Evolutionary conservation across 306 rosid species (phyloP), one percentile per base, ranked within the genome.

Genomic region (Vigna trinervia): DNA sequence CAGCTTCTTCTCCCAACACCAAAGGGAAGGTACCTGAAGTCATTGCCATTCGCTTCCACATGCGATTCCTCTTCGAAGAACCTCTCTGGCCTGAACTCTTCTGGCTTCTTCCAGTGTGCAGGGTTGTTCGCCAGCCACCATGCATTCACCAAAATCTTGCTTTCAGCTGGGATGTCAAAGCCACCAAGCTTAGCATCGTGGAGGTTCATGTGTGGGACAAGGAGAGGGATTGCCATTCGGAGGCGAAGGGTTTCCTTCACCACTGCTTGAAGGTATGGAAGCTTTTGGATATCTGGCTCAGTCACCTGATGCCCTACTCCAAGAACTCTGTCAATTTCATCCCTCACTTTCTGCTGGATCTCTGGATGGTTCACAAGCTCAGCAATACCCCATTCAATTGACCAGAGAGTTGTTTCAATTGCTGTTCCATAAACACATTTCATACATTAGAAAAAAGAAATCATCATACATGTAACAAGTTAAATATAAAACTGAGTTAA

Each of bases 121-220:
- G 98, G 98, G 90, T 93, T 86, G 89, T 93, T 93, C 8, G 98
- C 98, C 0, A 89, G 91, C 98, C 93, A 88, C 97, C 98, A 93
- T 0, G 96, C 98, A 5, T 93, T 93, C 8, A 93, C 97, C 70
- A 91, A 5, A 58, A 93, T 86, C 75, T 91, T 91, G 89, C 98
- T 93, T 86, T 93, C 97, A 0, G 98, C 98, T 0, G 98, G 97
- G 36, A 93, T 91, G 84, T 93, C 98, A 30, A 9, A 88, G 6
- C 89, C 89, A 0, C 78, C 89, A 0, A 93, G 96, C 88, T 90
- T 93, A 0, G 97, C 97, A 0, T 93, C 96, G 8, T 90, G 83
- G 48, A 93, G 96, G 83, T 93, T 93, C 98, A 93, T 91, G 87
- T 93, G 98, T 0, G 98, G 98, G 34, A 91, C 96, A 0, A 93